Evolutionary conservation across 169 alveolate species (phyloP).

Genomic region (Plasmodium coatneyi): DNA sequence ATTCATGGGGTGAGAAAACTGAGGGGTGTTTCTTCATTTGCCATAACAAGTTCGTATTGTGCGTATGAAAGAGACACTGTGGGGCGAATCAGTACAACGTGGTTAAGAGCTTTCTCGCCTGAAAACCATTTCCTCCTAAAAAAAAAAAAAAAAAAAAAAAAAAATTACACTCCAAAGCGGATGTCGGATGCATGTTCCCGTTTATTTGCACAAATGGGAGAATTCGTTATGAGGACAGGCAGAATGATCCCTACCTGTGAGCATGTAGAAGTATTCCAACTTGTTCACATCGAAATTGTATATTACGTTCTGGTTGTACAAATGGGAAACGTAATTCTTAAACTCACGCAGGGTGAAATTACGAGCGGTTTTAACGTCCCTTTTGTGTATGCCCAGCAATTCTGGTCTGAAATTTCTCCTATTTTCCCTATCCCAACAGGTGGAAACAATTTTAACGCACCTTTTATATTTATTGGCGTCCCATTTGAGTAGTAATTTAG

Average conservation of each 20-base stretch:
- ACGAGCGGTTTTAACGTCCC: constrained; percentile 81
- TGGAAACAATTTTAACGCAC: constrained; percentile 81
- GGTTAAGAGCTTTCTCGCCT: constrained; percentile 81
- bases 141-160: not conserved
- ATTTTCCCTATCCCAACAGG: constrained; percentile 82
- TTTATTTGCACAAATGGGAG: not conserved
- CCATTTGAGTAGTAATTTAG: constrained; percentile 80
- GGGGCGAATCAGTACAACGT: constrained; percentile 73
- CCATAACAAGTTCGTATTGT: not conserved
- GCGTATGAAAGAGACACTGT: not conserved
- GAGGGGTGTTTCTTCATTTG: not conserved
- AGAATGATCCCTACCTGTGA: constrained; percentile 76
- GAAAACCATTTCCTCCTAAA: constrained; percentile 87
- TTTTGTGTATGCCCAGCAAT: constrained; percentile 81
- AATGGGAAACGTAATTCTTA: constrained; percentile 80
- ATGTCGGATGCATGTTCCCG: not conserved
- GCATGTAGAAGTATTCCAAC: constrained; percentile 85
- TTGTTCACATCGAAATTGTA: constrained; percentile 84
- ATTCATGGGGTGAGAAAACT: not conserved
- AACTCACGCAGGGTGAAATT: constrained; percentile 82
- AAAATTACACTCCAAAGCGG: not conserved
- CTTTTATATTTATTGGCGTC: constrained; percentile 80
- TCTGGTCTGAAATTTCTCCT: constrained; percentile 82
- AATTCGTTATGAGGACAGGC: not conserved
- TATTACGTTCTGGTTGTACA: constrained; percentile 78